A percentile compares a stretch with the other conserved stretches of the same genome.
Conservation (phyloP, 2,329 filamentous ascomycete species). For the Dactylellina cionopaga region DNA sequence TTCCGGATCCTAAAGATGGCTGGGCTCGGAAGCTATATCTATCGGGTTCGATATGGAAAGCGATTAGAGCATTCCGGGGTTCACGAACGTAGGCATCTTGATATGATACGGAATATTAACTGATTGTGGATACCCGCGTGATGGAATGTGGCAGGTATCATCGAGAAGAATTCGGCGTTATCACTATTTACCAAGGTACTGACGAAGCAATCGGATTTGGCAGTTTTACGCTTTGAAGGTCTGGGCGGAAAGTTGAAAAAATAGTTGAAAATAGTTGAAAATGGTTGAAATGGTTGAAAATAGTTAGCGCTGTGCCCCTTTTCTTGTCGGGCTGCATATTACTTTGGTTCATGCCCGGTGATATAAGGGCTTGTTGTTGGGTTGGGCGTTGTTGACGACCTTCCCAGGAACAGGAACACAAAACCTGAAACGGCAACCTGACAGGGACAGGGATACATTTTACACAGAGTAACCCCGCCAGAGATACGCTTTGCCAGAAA, state of each 20-base stretch:
- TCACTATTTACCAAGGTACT: constrained; percentile 1
- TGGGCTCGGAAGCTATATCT: constrained; percentile 22
- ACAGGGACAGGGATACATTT: constrained; percentile 42
- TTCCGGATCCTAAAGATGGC: no score
- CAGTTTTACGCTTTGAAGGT: constrained; percentile 32
- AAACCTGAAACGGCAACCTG: constrained; percentile 37
- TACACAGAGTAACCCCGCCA: constrained; percentile 38
- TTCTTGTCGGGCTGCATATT: constrained; percentile 15
- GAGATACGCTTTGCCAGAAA: constrained; percentile 21
- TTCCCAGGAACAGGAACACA: constrained; percentile 17
- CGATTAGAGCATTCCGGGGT: constrained; percentile 31
- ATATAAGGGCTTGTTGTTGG: constrained; percentile 20
- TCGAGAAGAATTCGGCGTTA: constrained; percentile 18
- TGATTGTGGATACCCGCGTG: constrained; percentile 5
- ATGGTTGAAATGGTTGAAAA: no score
- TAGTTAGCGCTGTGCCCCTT: constrained; percentile 19
- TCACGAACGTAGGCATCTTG: not conserved
- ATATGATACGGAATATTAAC: constrained; percentile 9
- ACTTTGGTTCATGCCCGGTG: constrained; percentile 35
- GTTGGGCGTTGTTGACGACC: not conserved
- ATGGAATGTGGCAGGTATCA: constrained; percentile 26
- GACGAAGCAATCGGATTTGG: constrained; percentile 23
- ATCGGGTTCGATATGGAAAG: no score
- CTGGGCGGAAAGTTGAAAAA: no score
- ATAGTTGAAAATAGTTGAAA: no score